Percentiles rank a stretch among this genome's conserved stretches.
Conservation (phyloP, 2,329 filamentous ascomycete genomes). For the Colletotrichum ledebouriae region DNA sequence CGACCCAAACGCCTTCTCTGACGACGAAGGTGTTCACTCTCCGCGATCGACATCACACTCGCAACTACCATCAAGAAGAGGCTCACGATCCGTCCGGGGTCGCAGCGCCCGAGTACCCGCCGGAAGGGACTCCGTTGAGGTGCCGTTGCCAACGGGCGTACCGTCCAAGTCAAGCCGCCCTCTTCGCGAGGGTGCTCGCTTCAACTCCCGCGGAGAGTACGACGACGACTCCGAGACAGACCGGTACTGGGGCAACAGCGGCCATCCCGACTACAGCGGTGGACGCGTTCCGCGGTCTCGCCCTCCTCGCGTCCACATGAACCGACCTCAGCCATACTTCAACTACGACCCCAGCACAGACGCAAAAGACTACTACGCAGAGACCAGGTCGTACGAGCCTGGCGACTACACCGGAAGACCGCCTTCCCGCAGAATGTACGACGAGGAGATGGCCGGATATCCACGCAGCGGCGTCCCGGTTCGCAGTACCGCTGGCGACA, state of each 20-base stretch:
- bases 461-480: constrained; percentile 23
- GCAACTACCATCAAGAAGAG: constrained; percentile 31
- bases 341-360: constrained; percentile 34
- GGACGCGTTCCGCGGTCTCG: constrained; percentile 38
- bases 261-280: constrained; percentile 35
- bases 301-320: constrained; percentile 41
- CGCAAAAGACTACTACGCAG: constrained; percentile 38
- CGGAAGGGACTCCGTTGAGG: constrained; percentile 18
- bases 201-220: constrained; percentile 30
- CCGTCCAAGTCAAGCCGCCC: constrained; percentile 33
- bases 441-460: constrained; percentile 41
- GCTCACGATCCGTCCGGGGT: constrained; percentile 22
- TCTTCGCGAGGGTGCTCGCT: constrained; percentile 28
- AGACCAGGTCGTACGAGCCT: constrained; percentile 33
- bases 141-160: constrained; percentile 17
- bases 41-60: constrained; percentile 15
- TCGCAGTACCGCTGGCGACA: constrained; percentile 38
- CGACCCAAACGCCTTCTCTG: constrained; percentile 37
- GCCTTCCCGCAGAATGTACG: constrained; percentile 38
- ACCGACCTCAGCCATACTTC: constrained; percentile 37
- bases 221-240: constrained; percentile 39
- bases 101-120: constrained; percentile 1
- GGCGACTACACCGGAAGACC: constrained; percentile 37
- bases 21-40: constrained; percentile 24
- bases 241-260: constrained; percentile 36